Percentiles rank a stretch among this genome's conserved stretches.
Evolutionary conservation across 83 land plant genomes (phyloP).

Genomic region (Diphasiastrum complanatum): DNA sequence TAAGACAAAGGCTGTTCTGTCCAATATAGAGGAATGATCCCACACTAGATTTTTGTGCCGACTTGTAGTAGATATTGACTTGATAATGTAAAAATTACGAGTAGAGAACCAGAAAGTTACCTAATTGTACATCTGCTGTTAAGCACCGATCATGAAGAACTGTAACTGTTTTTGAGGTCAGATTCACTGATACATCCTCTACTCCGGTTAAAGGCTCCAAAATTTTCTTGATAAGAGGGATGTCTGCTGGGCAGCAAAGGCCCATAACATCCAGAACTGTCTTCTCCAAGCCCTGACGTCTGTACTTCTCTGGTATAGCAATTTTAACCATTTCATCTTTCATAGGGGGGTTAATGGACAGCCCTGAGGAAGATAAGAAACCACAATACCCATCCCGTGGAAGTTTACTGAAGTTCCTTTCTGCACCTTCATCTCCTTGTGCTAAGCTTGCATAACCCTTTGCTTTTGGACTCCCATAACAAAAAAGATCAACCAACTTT

Average conservation of each 20-base stretch:
- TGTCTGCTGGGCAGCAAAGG: constrained; percentile 35
- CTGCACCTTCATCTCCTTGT: neutral
- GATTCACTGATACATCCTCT: constrained; percentile 35
- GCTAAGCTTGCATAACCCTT: constrained; percentile 16
- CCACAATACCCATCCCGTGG: constrained; percentile 3
- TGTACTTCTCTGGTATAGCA: constrained; percentile 12
- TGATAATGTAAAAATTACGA: no score
- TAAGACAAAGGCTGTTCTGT: no score
- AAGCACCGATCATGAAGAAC: constrained; percentile 29
- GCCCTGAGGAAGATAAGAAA: constrained; percentile 9
- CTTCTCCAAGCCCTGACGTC: constrained; percentile 2
- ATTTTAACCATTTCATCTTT: constrained; percentile 21
- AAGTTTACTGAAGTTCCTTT: neutral
- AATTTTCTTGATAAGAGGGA: constrained; percentile 28
- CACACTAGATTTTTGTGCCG: no score
- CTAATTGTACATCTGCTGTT: constrained; percentile 21
- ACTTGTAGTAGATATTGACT: no score
- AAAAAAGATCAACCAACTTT: constrained; percentile 24
- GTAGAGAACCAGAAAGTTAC: constrained; percentile 12
- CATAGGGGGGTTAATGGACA: constrained; percentile 3
- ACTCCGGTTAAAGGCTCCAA: constrained; percentile 35
- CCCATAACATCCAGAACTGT: constrained; percentile 34
- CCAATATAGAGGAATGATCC: no score
- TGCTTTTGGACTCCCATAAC: constrained; percentile 21
- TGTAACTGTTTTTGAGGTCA: constrained; percentile 26